Evolutionary conservation across 2,329 filamentous ascomycete genomes (phyloP).

Genomic region (Phialophora expanda): DNA sequence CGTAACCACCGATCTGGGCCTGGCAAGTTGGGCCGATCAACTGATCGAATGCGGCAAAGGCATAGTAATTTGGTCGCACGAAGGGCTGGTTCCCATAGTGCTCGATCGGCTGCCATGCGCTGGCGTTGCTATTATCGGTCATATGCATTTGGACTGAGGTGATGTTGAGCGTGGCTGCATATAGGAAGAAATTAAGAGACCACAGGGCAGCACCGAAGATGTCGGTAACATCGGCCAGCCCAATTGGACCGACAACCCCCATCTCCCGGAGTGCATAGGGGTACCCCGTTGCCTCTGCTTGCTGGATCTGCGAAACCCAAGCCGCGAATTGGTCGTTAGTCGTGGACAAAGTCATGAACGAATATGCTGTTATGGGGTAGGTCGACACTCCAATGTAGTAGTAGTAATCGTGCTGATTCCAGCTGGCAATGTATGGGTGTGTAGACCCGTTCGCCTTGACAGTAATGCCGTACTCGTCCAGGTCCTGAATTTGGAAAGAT

Average conservation of each 20-base stretch:
- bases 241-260: conserved; percentile 58
- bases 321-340: conserved; percentile 56
- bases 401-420: conserved; percentile 62
- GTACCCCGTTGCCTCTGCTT: conserved; percentile 50
- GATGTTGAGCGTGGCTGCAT: conserved; percentile 55
- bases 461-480: conserved; percentile 50
- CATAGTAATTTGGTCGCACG: conserved; percentile 58
- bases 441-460: conserved; percentile 45
- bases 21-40: conserved; percentile 55
- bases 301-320: conserved; percentile 53
- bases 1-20: conserved; percentile 50
- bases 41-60: conserved; percentile 58
- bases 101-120: conserved; percentile 56
- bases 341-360: conserved; percentile 53
- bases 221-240: conserved; percentile 54
- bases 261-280: conserved; percentile 60
- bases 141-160: conserved; percentile 59
- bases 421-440: conserved; percentile 47
- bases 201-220: conserved; percentile 58
- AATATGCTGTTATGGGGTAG: conserved; percentile 51
- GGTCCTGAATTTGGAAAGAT: conserved; percentile 54
- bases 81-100: conserved; percentile 49
- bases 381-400: conserved; percentile 58
- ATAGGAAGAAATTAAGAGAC: conserved; percentile 60
- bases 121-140: conserved; percentile 59